Evolutionary conservation across 208 protist species (phyloP).

Genomic region (Leishmania guyanensis): DNA sequence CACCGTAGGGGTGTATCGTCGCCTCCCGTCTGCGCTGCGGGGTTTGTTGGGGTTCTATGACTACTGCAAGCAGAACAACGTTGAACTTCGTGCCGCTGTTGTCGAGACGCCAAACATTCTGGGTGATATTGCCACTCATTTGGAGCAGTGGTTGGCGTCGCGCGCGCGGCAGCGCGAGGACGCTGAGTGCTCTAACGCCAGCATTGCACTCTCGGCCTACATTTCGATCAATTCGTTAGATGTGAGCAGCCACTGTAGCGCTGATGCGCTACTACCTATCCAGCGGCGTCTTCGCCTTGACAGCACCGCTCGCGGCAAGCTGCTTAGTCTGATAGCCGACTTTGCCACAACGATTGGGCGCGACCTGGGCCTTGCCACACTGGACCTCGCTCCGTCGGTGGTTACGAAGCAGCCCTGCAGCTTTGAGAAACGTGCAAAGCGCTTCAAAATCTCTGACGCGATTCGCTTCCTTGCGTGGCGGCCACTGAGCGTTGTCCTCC

Average conservation of each 20-base stretch:
- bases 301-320: conserved; percentile 25
- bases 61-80: conserved; percentile 37
- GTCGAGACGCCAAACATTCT: conserved; percentile 41
- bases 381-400: conserved; percentile 27
- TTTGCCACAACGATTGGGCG: conserved; percentile 37
- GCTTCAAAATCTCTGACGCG: conserved; percentile 16
- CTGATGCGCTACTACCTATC: not conserved
- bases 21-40: conserved; percentile 22
- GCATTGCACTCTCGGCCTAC: not conserved
- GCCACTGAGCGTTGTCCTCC: conserved; percentile 10
- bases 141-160: conserved; percentile 27
- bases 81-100: conserved; percentile 46
- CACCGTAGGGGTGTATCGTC: conserved; percentile 1
- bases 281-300: conserved; percentile 14
- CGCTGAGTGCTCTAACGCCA: not conserved
- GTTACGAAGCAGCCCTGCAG: conserved; percentile 34
- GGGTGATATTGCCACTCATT: conserved; percentile 17
- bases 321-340: conserved; percentile 26
- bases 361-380: conserved; percentile 36
- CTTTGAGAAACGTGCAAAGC: conserved; percentile 34
- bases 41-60: conserved; percentile 46
- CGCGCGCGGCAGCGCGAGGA: conserved; percentile 20
- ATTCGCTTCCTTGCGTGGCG: conserved; percentile 29
- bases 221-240: not conserved
- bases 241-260: not conserved